Base-by-base conservation (phyloP, 768 basidiomycete species). In the Goffeauzyma gilvescens region DNA sequence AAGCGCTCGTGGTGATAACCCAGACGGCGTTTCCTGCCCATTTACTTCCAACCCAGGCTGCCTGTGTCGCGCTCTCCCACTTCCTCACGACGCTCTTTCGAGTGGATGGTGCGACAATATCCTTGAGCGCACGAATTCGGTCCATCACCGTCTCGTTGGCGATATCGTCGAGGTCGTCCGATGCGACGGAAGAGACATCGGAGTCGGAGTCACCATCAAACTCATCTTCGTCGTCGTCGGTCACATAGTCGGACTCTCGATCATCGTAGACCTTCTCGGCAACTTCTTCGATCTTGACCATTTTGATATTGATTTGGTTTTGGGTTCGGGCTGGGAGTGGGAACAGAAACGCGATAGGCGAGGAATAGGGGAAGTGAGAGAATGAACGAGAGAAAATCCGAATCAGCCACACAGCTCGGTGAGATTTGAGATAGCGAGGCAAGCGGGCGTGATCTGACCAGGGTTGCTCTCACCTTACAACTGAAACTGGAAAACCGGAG, bases 61-160 rank as follows among this genome's bases (percentile, higher is more conserved):
- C n/a, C n/a, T n/a, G n/a, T 4, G 75, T 70, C 0, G 82, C 73
- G 36, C 70, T 71, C 21, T 72, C 67, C 43, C 81, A 55, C 40
- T 72, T 72, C 18, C 75, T 68, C 38, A 72, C 65, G 50, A 96
- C 74, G 56, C 67, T 68, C 54, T 81, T 78, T 48, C 93, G 77
- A 28, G 89, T 89, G 7, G 79, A 68, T 18, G 93, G 93, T 6
- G 89, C 80, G 4, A 98, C 76, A 59, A 98, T 96, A 71, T 98
- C 90, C 54, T 81, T 80, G 63, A 98, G 79, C 20, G 90, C 90
- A 45, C 72, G 71, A 57, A 98, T 52, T 45, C 90, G 82, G 69
- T 95, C 87, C 50, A 77, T 69, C 54, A 93, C 49, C 32, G 87
- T 75, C 68, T 98, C 90, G 48, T 86, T 76, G 49, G 66, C 68